Evolutionary conservation across 148 eudicot species (phyloP), one percentile per base, ranked within the genome.

Genomic region (Rhododendron mucronatum): DNA sequence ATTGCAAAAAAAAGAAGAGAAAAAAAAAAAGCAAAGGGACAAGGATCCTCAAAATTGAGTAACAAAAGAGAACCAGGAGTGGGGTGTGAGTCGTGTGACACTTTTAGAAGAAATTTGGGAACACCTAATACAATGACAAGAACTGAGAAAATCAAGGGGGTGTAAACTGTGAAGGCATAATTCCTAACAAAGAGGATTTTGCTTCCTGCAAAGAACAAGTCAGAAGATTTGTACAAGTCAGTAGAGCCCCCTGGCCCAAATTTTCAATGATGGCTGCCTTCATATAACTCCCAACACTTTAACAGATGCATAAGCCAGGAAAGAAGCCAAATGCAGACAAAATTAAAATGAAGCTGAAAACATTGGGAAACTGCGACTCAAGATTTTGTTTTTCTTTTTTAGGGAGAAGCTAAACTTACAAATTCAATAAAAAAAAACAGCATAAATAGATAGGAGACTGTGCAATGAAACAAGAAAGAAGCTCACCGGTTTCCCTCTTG

Each of bases 401-500:
- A 30, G 13, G 59, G 41, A 80, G 59, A 14, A 53, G 30, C 41
- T 33, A 18, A 33, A 57, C 69, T 81, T 18, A 33, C 20, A 55
- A 53, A 81, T 55, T 73, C 81, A 73, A 55, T 37, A 37, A 55
- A 86, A 73, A 30, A 30, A 30, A 30, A 44, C 47, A 30, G 18
- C 4, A 23, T 1, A 37, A 47, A 71, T 21, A 75, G 9, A 82
- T 74, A 10, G 41, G 26, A 59, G 81, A 75, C 28, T 14, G 0
- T 65, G 35, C n/a, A 78, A 30, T 14, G 37, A 81, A 59, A 79
- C 74, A 86, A 69, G 71, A 88, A 47, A 45, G 81, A 7, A 75
- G 81, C 87, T 84, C 80, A 90, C 85, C 26, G 15, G 39, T 86
- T 83, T 50, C 78, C 80, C n/a, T 75, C 71, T 85, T 37, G 87